Evolutionary conservation across 2,329 filamentous ascomycete genomes (phyloP).

Genomic region (Lizonia empirigonia): DNA sequence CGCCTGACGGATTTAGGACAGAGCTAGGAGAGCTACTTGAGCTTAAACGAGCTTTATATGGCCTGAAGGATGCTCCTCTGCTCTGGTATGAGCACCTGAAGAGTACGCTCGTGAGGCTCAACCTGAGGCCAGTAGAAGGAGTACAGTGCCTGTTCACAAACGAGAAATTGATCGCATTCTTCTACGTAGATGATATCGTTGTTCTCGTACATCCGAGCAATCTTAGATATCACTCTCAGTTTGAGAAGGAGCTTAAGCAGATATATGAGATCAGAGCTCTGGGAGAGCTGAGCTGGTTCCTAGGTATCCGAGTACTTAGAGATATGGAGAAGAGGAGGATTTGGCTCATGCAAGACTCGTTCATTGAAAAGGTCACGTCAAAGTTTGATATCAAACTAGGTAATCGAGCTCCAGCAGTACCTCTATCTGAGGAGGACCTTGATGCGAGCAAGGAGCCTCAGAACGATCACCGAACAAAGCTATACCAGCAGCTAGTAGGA

Average conservation of each 20-base stretch:
- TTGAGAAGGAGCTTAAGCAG: too few species aligned
- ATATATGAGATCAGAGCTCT: too few species aligned
- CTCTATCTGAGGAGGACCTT: not conserved
- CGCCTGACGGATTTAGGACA: not conserved
- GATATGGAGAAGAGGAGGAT: conserved; percentile 4
- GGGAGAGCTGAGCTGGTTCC: conserved; percentile 1
- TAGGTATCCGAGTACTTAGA: not conserved
- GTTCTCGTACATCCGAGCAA: too few species aligned
- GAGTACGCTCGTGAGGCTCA: too few species aligned
- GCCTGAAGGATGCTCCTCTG: conserved; percentile 23
- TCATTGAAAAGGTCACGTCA: not conserved
- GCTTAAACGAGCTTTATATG: conserved; percentile 25
- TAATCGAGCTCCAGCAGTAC: not conserved
- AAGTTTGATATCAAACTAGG: conserved; percentile 4
- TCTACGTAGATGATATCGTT: too few species aligned
- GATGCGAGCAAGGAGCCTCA: too few species aligned
- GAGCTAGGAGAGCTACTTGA: conserved; percentile 2
- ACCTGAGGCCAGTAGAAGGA: too few species aligned
- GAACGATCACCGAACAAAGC: too few species aligned
- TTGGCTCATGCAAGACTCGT: conserved; percentile 5
- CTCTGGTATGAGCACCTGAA: conserved; percentile 31
- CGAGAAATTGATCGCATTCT: too few species aligned
- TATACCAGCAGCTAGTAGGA: conserved; percentile 20
- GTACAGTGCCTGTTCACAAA: too few species aligned
- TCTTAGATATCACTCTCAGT: too few species aligned